phyloP scores from a whole-genome alignment of 139 green algal species.

The Ettlia oleoabundans region DNA sequence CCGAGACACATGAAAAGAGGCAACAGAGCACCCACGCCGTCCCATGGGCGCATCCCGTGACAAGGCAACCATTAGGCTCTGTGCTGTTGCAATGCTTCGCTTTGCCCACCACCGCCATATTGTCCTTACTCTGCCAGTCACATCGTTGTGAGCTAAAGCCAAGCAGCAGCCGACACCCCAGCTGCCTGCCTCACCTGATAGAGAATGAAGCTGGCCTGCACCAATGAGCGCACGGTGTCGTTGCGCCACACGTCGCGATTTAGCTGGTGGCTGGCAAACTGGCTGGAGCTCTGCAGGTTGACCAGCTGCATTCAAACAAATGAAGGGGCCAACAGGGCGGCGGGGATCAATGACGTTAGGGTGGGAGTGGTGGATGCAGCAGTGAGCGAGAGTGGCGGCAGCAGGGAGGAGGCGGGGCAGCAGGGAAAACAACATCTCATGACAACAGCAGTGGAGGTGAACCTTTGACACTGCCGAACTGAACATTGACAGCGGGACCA shows the following conservation, averaged over 20 bases:
- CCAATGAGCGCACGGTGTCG: slow-evolving; percentile 62
- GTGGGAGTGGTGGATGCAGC: not conserved
- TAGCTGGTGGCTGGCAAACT: slow-evolving; percentile 85
- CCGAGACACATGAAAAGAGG: too few species aligned
- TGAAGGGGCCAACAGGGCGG: slow-evolving; percentile 33
- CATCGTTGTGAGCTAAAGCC: not conserved
- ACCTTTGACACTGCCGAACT: too few species aligned
- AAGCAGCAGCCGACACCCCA: not conserved
- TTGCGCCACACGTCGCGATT: slow-evolving; percentile 90
- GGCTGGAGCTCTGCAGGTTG: slow-evolving; percentile 79
- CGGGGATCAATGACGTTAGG: not conserved
- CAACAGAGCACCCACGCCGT: too few species aligned
- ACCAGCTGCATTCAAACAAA: slow-evolving; percentile 74
- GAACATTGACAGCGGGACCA: too few species aligned
- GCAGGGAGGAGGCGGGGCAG: too few species aligned
- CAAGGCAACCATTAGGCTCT: too few species aligned
- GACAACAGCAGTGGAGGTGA: too few species aligned
- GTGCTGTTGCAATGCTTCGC: not conserved
- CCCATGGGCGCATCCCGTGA: too few species aligned
- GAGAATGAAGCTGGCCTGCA: slow-evolving; percentile 81
- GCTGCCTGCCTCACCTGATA: slow-evolving; percentile 64
- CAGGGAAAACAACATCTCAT: too few species aligned
- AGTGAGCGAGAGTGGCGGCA: too few species aligned
- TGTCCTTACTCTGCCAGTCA: not conserved
- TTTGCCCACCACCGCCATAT: not conserved